These are phyloP conservation scores for Starmerella stellata DNA, from an alignment of 805 yeast species.

Conservation along the genomic window DNA sequence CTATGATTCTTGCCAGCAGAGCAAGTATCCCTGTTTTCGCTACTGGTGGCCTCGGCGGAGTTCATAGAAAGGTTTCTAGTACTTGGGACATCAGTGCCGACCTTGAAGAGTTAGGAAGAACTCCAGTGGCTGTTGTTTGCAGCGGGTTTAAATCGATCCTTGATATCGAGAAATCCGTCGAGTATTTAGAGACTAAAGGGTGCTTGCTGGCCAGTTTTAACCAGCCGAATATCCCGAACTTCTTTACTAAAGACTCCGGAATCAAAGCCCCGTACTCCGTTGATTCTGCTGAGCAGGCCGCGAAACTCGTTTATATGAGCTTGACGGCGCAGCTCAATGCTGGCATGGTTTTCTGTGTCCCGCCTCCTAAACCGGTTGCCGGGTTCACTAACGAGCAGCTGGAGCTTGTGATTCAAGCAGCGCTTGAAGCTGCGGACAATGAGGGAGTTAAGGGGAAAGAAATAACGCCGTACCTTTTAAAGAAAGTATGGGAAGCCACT, in stretches of 20 bases:
- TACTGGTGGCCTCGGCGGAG: conserved; percentile 90
- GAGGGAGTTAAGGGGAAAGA: conserved; percentile 49
- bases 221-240: conserved; percentile 44
- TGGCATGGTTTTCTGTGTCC: conserved; percentile 68
- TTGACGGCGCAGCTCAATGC: conserved; percentile 34
- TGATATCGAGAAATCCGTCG: conserved; percentile 66
- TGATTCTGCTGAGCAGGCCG: conserved; percentile 38
- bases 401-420: conserved; percentile 36
- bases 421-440: conserved; percentile 37
- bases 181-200: conserved; percentile 78
- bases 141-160: conserved; percentile 79
- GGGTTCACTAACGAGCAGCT: conserved; percentile 34
- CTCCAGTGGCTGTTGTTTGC: conserved; percentile 79
- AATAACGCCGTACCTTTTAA: conserved; percentile 59
- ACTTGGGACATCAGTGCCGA: conserved; percentile 78
- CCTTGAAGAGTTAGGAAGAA: conserved; percentile 62
- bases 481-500: conserved; percentile 47
- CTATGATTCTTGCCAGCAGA: conserved; percentile 59
- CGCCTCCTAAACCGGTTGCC: conserved; percentile 54
- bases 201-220: conserved; percentile 62
- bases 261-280: conserved; percentile 51
- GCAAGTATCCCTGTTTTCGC: conserved; percentile 77
- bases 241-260: conserved; percentile 62
- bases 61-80: conserved; percentile 55
- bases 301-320: conserved; percentile 35